Evolutionary conservation across 345 rosid species (phyloP).

Genomic region (Brassica carinata): DNA sequence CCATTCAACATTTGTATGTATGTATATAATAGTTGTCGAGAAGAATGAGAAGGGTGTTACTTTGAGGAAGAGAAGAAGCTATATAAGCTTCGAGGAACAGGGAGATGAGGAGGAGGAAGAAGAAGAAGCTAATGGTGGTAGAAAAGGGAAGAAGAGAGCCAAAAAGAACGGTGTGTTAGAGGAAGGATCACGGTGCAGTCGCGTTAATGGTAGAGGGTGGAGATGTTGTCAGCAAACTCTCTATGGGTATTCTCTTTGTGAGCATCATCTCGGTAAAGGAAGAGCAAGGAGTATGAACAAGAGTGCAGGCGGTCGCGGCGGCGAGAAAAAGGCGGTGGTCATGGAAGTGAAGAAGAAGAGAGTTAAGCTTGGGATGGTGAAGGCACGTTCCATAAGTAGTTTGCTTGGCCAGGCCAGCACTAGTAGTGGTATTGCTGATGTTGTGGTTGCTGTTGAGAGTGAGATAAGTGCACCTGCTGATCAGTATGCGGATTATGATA

Average conservation of each 20-base stretch:
- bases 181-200: conserved; percentile 94
- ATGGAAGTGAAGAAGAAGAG: conserved; percentile 52
- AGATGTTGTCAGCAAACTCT: conserved; percentile 93
- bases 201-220: conserved; percentile 98
- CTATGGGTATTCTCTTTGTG: conserved; percentile 91
- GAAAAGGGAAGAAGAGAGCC: conserved; percentile 52
- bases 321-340: conserved; percentile 29
- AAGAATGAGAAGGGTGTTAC: conserved; percentile 54
- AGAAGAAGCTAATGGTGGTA: conserved; percentile 20
- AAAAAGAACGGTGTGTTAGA: conserved; percentile 54
- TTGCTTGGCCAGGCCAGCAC: conserved; percentile 61
- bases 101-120: conserved; percentile 11
- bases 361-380: conserved; percentile 80
- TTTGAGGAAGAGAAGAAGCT: conserved; percentile 66
- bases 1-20: conserved; percentile 13
- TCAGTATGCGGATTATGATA: conserved; percentile 29
- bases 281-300: conserved; percentile 72
- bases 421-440: conserved; percentile 13
- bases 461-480: conserved; percentile 40
- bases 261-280: conserved; percentile 95
- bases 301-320: conserved; percentile 32
- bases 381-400: conserved; percentile 94
- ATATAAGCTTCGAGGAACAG: conserved; percentile 49
- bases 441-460: conserved; percentile 1
- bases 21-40: conserved; percentile 46